Evolutionary conservation across 2,329 filamentous ascomycete species (phyloP), one percentile per base, ranked within the genome.

Genomic region (Magnaporthales sp.): DNA sequence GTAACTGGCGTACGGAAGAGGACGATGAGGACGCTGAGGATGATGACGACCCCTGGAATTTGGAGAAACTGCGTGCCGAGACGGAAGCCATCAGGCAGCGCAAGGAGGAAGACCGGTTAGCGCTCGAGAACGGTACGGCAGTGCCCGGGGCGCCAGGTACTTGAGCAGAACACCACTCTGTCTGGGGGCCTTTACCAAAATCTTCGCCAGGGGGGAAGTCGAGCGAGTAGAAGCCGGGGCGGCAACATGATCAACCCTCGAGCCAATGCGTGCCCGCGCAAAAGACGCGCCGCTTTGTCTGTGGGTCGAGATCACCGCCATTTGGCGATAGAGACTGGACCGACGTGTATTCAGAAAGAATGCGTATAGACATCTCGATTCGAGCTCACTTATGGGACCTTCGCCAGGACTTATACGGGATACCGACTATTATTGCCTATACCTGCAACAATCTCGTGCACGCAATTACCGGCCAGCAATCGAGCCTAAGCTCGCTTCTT

Each of bases 61-160:
- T 97, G 72, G 89, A 92, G 72, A 92, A 89, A 68, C 79, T 98
- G 75, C 86, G 95, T 68, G 83, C 84, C 73, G 93, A 98, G 82
- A 99, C 95, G 0, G 92, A 97, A 75, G 86, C 85, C 3, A 75
- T 94, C 31, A 83, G 88, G 64, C 83, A 87, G 69, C 84, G 83
- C 81, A 93, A 90, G 77, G 94, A 97, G 77, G 89, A 92, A 71
- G 92, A 96, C 56, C 81, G 86, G 26, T 68, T 89, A 70, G 73
- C 74, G 26, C 69, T 73, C 13, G 65, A 75, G 29, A 73, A 78
- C 64, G 78, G 74, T 19, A 22, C 69, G 27, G 68, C 71, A 13
- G 60, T 69, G 11, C 67, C 46, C 56, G 22, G 31, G 29, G 54
- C 29, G 24, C 64, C 46, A 13, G 64, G 58, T n/a, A 60, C 64